phyloP scores from a whole-genome alignment of 2,329 filamentous ascomycete species.

The Epichloe uncinata region DNA sequence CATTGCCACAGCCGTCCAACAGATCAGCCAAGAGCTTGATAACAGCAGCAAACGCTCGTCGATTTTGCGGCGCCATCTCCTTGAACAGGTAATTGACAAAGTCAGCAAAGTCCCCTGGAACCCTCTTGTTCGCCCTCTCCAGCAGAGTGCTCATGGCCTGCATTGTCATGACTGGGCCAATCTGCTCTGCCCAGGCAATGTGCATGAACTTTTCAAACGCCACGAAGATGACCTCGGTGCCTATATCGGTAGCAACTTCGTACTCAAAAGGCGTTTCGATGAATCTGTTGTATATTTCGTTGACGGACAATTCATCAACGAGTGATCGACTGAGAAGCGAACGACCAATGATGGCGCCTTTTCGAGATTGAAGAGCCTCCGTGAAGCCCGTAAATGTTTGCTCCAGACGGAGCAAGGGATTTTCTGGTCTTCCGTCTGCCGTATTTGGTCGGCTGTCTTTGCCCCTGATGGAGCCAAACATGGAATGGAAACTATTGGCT shows the following conservation, averaged over 20 bases:
- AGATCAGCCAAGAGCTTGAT: conserved; percentile 79
- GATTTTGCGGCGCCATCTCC: conserved; percentile 56
- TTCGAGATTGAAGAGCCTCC: conserved; percentile 68
- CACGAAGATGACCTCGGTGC: conserved; percentile 75
- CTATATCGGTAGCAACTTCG: conserved; percentile 60
- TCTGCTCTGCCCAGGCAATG: conserved; percentile 77
- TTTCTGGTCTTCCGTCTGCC: conserved; percentile 44
- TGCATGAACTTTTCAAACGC: conserved; percentile 89
- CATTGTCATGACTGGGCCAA: conserved; percentile 70
- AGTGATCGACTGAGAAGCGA: conserved; percentile 55
- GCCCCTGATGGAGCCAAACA: conserved; percentile 41
- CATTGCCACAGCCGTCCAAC: conserved; percentile 79
- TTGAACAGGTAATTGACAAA: conserved; percentile 51
- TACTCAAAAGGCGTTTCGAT: conserved; percentile 72
- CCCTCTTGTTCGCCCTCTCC: conserved; percentile 47
- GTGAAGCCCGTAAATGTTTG: conserved; percentile 77
- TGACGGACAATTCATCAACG: conserved; percentile 69
- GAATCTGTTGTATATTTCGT: conserved; percentile 80
- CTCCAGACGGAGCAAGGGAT: conserved; percentile 61
- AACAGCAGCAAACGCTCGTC: conserved; percentile 67
- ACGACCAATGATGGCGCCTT: conserved; percentile 74
- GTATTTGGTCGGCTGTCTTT: conserved; percentile 21
- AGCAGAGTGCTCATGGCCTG: conserved; percentile 64
- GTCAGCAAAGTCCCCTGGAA: conserved; percentile 60
- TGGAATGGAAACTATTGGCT: conserved; percentile 36